Conservation (phyloP, 495 filamentous ascomycete species). For the Chaetomium tenue region DNA sequence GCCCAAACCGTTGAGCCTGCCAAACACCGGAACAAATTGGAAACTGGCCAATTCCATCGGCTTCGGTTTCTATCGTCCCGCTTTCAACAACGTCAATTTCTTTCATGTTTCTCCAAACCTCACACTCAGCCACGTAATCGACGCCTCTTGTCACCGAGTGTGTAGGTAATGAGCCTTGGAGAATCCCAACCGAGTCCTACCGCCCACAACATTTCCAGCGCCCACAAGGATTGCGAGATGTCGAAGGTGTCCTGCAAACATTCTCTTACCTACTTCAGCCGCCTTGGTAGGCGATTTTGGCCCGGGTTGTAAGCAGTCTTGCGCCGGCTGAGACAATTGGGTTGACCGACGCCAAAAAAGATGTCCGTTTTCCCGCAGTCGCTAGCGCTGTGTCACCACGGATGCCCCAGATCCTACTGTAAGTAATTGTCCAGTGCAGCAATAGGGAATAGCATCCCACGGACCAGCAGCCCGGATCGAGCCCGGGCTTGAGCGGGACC, state of each 20-base stretch:
- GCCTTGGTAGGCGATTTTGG: background rate
- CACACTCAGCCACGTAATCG: background rate
- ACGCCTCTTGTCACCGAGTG: background rate
- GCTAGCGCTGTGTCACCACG: background rate
- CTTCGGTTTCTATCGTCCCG: background rate
- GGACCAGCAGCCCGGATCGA: background rate
- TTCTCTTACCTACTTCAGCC: background rate
- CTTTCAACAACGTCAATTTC: background rate
- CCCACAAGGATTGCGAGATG: background rate
- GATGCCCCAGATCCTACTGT: background rate
- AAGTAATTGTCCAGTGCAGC: background rate
- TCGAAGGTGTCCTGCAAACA: background rate
- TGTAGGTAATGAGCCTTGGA: too few relatives aligned
- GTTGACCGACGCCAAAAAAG: background rate
- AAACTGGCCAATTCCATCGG: background rate
- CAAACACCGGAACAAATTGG: background rate
- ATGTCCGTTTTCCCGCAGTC: conserved; percentile 3
- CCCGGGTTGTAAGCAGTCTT: background rate
- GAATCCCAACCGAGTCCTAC: too few relatives aligned
- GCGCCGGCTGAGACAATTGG: background rate
- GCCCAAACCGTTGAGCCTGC: background rate
- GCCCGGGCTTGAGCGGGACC: background rate
- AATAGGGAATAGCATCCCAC: too few relatives aligned
- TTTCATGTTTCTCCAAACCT: background rate
- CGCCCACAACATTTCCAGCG: too few relatives aligned